Evolutionary conservation across 2,329 filamentous ascomycete species (phyloP), one percentile per base, ranked within the genome.

Genomic region (Chrysoporthe austroafricana): DNA sequence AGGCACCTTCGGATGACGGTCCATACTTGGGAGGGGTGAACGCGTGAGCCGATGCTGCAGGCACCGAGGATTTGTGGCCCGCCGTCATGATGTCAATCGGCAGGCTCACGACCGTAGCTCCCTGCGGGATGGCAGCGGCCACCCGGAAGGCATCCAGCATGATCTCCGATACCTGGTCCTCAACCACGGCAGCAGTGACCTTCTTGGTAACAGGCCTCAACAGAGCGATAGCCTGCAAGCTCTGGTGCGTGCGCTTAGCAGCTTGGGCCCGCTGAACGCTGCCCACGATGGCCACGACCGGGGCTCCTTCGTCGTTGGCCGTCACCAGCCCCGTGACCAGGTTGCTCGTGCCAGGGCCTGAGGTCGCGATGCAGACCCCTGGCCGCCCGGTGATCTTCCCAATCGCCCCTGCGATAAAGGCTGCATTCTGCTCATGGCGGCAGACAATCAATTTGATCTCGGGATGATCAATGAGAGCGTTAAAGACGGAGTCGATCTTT

Each of bases 401-500:
- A 32, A 81, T 75, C 0, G 81, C 82, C 2, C 80, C 81, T 26
- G 82, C 82, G 76, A 84, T 84, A 74, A 84, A 82, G 7, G 81
- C 82, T 18, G 82, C 82, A 71, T 84, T 84, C 66, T 84, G 82
- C 71, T 84, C 82, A 70, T 84, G 82, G 18, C 82, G 77, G 67
- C 80, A 82, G 14, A 84, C 79, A 34, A 84, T 75, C 18, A 84
- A 76, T 67, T 77, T 77, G 74, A 84, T 83, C 68, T 83, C 80
- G 1, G 81, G 78, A 65, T 82, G 81, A 73, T 83, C 82, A 62
- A 75, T 67, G 4, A 84, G 75, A 5, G 76, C 79, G 73, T 83
- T 80, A 75, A 84, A 84, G 56, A 84, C 76, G 50, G 80, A 78
- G 73, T 84, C 82, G 64, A 84, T 79, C 70, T 83, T 82, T 48